Evolutionary conservation across 306 rosid species (phyloP), one percentile per base, ranked within the genome.

Genomic region (Abrus precatorius): DNA sequence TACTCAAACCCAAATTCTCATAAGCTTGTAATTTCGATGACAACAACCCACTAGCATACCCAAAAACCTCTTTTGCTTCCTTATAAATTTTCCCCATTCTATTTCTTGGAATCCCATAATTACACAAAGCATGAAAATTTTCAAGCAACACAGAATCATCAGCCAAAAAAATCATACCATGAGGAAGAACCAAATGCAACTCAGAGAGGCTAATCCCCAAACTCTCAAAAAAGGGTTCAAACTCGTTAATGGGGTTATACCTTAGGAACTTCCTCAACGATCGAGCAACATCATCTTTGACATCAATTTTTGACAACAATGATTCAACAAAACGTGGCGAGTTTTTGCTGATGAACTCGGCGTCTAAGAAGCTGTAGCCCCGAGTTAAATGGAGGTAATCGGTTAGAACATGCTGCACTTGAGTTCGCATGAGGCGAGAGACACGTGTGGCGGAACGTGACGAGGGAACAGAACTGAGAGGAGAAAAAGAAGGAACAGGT

Each of bases 191-290:
- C 72, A 27, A 40, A 1, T 65, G 77, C 60, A 90, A 69, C 82
- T 92, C 90, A 2, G 86, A 87, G 7, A 83, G 89, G 6, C 50
- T 54, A 77, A 94, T 63, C 12, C 97, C 96, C 63, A 94, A 75
- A 81, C 97, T 92, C 86, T 94, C 98, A 5, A 92, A 76, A 78
- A 94, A 92, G 0, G 97, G 97, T 57, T 94, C 98, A 55, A 89
- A 92, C 90, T 94, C 98, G 28, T 94, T 92, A 12, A 94, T 84
- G 44, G 96, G 97, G 74, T 92, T 72, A 44, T 89, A 90, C 52
- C 91, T 86, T 44, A 94, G 67, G 43, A 84, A 88, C 82, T 85
- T 82, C 29, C 70, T 76, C 38, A 94, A 60, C 10, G 85, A 72
- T 4, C 78, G 88, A 32, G 80, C 75, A 69, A 87, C 87, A 49